These are phyloP conservation scores for Solanum dulcamara DNA, from an alignment of 257 asterid genomes.

Conservation along the genomic window DNA sequence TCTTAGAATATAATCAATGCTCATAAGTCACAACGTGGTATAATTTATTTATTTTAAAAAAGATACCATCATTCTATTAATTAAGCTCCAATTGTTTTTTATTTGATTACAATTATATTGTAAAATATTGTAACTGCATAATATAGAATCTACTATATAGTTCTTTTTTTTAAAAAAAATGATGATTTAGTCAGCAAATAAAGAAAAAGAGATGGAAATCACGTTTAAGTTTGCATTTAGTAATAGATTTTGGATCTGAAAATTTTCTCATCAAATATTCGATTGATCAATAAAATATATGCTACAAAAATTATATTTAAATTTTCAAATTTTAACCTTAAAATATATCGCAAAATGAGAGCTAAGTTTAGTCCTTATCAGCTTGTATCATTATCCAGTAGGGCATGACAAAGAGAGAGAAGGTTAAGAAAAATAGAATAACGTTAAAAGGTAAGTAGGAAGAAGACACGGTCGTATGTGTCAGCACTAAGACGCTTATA, in stretches of 20 bases:
- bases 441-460: constrained; percentile 13
- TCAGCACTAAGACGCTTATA: constrained; percentile 12
- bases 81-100: not conserved
- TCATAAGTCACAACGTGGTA: not conserved
- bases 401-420: constrained; percentile 23
- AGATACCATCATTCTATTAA: not conserved
- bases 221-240: not conserved
- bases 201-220: not conserved
- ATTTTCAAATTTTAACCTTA: no score
- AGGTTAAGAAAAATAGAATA: not conserved
- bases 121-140: not conserved
- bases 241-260: no score
- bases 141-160: not conserved
- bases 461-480: constrained; percentile 28
- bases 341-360: no score
- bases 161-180: not conserved
- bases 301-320: no score
- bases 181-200: not conserved
- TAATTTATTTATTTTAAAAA: not conserved
- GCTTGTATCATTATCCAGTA: constrained; percentile 33
- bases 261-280: not conserved
- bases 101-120: not conserved
- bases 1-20: not conserved
- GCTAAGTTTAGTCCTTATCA: constrained; percentile 13
- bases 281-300: no score